Evolutionary conservation across 2,329 filamentous ascomycete genomes (phyloP), one percentile per base, ranked within the genome.

Genomic region (Thelonectria discophora): DNA sequence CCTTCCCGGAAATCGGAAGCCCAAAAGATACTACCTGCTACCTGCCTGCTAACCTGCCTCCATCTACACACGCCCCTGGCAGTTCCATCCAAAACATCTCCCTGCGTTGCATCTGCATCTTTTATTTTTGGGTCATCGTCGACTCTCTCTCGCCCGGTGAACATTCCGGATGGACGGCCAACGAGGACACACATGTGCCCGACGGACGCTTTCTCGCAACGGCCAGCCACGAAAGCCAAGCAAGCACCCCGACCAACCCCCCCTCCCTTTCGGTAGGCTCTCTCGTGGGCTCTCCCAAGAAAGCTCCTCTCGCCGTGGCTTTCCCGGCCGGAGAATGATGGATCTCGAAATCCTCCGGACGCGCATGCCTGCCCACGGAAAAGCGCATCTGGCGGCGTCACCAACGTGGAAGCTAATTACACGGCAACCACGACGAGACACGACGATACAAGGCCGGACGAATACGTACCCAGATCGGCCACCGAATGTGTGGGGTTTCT

Each of bases 381-480:
- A 12, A 27, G 39, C 49, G 37, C 20, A 52, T 43, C 30, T 24
- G 30, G 43, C 53, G 32, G 53, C 53, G 30, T 46, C 34, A 27
- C 30, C 20, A 34, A 42, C 24, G 7, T 24, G 4, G 24, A 7
- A 4, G 7, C n/a, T n/a, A n/a, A n/a, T n/a, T n/a, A n/a, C n/a
- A n/a, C n/a, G n/a, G n/a, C n/a, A n/a, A n/a, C n/a, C n/a, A n/a
- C n/a, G 24, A 24, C 24, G 4, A 24, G 24, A 24, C 32, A 20
- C 21, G 21, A 17, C 6, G 39, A 18, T 17, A 18, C 20, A n/a
- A n/a, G 51, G 4, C 24, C 17, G 32, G 21, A 55, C 43, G 20
- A 55, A 48, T 59, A 55, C 57, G 57, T 48, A 55, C 57, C 50
- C 46, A 55, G 57, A 59, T 59, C 57, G 50, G 52, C 57, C 57